Evolutionary conservation across 352 stramenopile genomes (phyloP).

Genomic region (Globisporangium nodosum): DNA sequence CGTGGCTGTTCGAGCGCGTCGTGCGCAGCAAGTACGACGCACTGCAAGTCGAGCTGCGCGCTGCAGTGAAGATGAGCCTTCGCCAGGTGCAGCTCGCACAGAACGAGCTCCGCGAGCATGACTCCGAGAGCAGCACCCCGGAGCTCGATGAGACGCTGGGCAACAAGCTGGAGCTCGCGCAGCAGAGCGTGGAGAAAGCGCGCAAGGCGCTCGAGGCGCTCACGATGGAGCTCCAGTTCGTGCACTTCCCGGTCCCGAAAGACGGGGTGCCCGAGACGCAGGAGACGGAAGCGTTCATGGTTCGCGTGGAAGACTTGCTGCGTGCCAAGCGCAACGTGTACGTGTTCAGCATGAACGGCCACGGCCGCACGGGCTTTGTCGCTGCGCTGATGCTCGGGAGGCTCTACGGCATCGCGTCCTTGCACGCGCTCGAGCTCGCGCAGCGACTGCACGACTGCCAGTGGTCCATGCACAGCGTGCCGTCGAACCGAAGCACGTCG

Average conservation of each 20-base stretch:
- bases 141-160: slow-evolving; percentile 21
- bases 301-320: slow-evolving; percentile 39
- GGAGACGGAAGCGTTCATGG: slow-evolving; percentile 24
- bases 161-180: slow-evolving; percentile 41
- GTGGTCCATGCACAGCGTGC: slow-evolving; percentile 20
- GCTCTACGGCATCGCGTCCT: slow-evolving; percentile 54
- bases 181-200: slow-evolving; percentile 41
- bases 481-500: slow-evolving; percentile 29
- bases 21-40: slow-evolving; percentile 41
- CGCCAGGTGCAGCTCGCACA: slow-evolving; percentile 40
- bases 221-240: slow-evolving; percentile 42
- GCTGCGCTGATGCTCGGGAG: slow-evolving; percentile 60
- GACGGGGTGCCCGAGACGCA: slow-evolving; percentile 22
- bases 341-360: slow-evolving; percentile 67
- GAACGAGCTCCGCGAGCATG: slow-evolving; percentile 19
- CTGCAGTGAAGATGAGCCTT: slow-evolving; percentile 29
- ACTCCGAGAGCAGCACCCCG: neutral
- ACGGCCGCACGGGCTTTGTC: slow-evolving; percentile 64
- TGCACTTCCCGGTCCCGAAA: slow-evolving; percentile 47
- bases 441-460: slow-evolving; percentile 72
- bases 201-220: slow-evolving; percentile 23
- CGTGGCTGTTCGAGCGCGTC: slow-evolving; percentile 47
- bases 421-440: slow-evolving; percentile 52
- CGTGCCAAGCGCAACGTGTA: slow-evolving; percentile 56
- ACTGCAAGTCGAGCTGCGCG: slow-evolving; percentile 30